phyloP scores from a whole-genome alignment of 169 alveolate species.

The Sarcocystis neurona region DNA sequence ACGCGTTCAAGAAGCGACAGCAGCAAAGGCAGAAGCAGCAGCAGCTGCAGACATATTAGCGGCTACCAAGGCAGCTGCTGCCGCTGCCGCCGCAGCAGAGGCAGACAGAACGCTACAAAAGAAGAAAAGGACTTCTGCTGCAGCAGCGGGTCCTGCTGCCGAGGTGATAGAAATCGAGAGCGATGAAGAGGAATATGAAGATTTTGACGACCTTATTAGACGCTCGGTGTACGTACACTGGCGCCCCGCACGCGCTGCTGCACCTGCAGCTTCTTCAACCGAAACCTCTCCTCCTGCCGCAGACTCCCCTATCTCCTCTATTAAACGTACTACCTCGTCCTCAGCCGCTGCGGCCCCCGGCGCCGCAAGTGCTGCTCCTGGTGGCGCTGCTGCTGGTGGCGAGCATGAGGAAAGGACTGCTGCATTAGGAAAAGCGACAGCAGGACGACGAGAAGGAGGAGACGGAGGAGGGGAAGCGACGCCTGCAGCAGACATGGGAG shows the following conservation, averaged over 20 bases:
- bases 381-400: too few relatives aligned
- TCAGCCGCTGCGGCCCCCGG: conserved; percentile 14
- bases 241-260: conserved; percentile 6
- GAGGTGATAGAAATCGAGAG: background rate
- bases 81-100: background rate
- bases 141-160: background rate
- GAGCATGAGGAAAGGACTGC: too few relatives aligned
- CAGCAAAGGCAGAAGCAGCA: conserved; percentile 36
- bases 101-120: too few relatives aligned
- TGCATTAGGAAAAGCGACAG: too few relatives aligned
- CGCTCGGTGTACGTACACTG: conserved; percentile 55
- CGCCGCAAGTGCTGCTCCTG: too few relatives aligned
- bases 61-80: background rate
- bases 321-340: background rate
- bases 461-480: background rate
- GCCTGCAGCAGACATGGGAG: background rate
- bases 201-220: conserved; percentile 5
- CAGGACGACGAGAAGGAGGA: too few relatives aligned
- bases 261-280: background rate
- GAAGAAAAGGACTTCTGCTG: background rate
- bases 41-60: too few relatives aligned
- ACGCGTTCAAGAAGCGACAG: background rate
- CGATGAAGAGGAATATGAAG: background rate
- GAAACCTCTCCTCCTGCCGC: background rate
- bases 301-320: background rate